phyloP scores from a whole-genome alignment of 2,329 filamentous ascomycete species.

The Talaromyces marneffei region DNA sequence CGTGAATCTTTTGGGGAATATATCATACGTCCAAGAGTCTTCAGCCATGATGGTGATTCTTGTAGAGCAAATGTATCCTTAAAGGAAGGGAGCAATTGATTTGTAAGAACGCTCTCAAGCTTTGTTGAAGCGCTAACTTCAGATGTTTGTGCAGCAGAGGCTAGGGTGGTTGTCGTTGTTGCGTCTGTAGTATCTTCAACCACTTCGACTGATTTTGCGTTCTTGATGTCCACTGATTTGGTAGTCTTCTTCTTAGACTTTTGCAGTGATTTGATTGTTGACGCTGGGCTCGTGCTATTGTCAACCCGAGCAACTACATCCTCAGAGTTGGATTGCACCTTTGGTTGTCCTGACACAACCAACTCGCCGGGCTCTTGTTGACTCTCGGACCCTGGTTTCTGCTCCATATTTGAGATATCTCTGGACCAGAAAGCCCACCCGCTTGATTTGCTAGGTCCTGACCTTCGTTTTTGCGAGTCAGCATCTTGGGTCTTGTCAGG shows the following conservation, averaged over 20 bases:
- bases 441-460: constrained; percentile 26
- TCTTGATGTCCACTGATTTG: constrained; percentile 21
- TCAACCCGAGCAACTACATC: constrained; percentile 14
- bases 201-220: constrained; percentile 12
- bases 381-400: constrained; percentile 15
- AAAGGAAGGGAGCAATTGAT: constrained; percentile 46
- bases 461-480: constrained; percentile 19
- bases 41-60: constrained; percentile 59
- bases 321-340: constrained; percentile 15
- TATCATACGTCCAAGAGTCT: constrained; percentile 43
- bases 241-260: constrained; percentile 23
- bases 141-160: constrained; percentile 17
- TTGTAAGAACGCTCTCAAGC: constrained; percentile 35
- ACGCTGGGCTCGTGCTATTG: constrained; percentile 16
- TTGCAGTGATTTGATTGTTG: constrained; percentile 16
- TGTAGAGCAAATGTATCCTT: constrained; percentile 41
- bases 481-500: constrained; percentile 19
- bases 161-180: constrained; percentile 18
- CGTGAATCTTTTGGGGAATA: constrained; percentile 51
- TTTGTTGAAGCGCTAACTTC: constrained; percentile 33
- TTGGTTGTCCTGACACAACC: constrained; percentile 18
- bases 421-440: constrained; percentile 41
- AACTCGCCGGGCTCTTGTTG: constrained; percentile 18
- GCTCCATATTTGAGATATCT: constrained; percentile 26
- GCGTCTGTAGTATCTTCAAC: constrained; percentile 20